Evolutionary conservation across 2,329 filamentous ascomycete species (phyloP).

Genomic region (Mariannaea elegans): DNA sequence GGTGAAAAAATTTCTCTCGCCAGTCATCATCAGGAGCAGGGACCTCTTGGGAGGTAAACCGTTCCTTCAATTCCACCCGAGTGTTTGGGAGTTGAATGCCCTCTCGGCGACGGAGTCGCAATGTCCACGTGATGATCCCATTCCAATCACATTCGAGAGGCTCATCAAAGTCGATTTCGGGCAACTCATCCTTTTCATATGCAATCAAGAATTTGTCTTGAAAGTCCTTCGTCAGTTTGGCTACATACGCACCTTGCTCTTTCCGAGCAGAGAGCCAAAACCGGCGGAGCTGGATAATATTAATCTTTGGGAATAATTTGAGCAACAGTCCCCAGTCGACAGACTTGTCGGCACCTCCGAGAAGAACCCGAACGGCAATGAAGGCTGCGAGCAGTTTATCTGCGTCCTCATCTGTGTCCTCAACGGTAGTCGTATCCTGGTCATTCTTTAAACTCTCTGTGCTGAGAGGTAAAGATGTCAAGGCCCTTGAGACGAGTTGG

Average conservation of each 20-base stretch:
- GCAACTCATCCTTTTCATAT: slow-evolving; percentile 69
- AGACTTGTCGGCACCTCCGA: slow-evolving; percentile 67
- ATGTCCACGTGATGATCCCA: slow-evolving; percentile 71
- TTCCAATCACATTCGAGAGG: slow-evolving; percentile 74
- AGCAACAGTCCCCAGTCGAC: slow-evolving; percentile 70
- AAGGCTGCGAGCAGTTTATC: slow-evolving; percentile 63
- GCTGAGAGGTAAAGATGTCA: slow-evolving; percentile 38
- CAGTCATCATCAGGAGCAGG: slow-evolving; percentile 51
- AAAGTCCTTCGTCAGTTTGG: slow-evolving; percentile 67
- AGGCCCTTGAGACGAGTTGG: slow-evolving; percentile 38
- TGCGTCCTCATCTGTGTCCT: slow-evolving; percentile 29
- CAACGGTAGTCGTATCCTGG: slow-evolving; percentile 3
- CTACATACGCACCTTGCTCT: slow-evolving; percentile 61
- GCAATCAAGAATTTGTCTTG: slow-evolving; percentile 71
- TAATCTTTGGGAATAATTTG: slow-evolving; percentile 63
- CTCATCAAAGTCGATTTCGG: slow-evolving; percentile 70
- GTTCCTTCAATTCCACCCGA: slow-evolving; percentile 53
- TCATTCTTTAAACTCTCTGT: slow-evolving; percentile 4
- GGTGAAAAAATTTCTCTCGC: slow-evolving; percentile 66
- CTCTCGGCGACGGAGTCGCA: slow-evolving; percentile 58
- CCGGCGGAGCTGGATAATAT: slow-evolving; percentile 59
- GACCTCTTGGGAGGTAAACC: slow-evolving; percentile 52
- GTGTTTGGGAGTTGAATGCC: slow-evolving; percentile 59
- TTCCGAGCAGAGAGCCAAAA: slow-evolving; percentile 64
- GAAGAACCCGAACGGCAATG: slow-evolving; percentile 64